Evolutionary conservation across 805 yeast species (phyloP), one percentile per base, ranked within the genome.

Genomic region (Kazachstania taianensis): DNA sequence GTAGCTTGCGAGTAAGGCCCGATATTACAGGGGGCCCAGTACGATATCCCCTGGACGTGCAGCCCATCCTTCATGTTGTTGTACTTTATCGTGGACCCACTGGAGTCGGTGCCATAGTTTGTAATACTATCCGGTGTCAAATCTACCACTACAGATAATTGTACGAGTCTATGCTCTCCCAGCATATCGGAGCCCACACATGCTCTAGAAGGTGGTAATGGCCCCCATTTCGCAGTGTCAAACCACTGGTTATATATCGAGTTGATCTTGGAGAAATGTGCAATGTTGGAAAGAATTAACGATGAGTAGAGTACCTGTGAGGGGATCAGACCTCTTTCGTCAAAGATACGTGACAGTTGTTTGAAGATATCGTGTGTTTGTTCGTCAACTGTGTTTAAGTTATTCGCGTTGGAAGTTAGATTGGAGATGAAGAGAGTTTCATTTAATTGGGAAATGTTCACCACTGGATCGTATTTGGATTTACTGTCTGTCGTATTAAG

Each of bases 1-100:
- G 77, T 73, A 0, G 87, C 72, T 57, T 92, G 98, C 0, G 98
- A 89, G 53, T 92, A 92, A 0, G 98, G 98, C 0, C 98, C 98
- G 31, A 92, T 92, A 46, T 92, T 92, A 25, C 94, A 89, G 0
- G 98, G 98, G 0, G 96, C 97, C 98, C 98, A 92, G 55, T 82
- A 87, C 28, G 96, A 86, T 40, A 87, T 68, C 1, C 96, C 86
- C 48, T 92, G 89, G 7, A 92, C 85, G 51, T 92, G 97, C 12
- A 89, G 62, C 0, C 97, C 96, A 20, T 61, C 62, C 45, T 80
- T 80, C 8, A 44, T 45, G 19, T 30, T 23, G 53, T 42, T 42
- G 7, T 47, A 14, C 2, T 26, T 31, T 15, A 41, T 26, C 15
- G 6, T 28, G n/a, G 7, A 19, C 15, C 18, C 18, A 8, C 20